Evolutionary conservation across 305 asterid genomes (phyloP).

Genomic region (Fraxinus sp.): DNA sequence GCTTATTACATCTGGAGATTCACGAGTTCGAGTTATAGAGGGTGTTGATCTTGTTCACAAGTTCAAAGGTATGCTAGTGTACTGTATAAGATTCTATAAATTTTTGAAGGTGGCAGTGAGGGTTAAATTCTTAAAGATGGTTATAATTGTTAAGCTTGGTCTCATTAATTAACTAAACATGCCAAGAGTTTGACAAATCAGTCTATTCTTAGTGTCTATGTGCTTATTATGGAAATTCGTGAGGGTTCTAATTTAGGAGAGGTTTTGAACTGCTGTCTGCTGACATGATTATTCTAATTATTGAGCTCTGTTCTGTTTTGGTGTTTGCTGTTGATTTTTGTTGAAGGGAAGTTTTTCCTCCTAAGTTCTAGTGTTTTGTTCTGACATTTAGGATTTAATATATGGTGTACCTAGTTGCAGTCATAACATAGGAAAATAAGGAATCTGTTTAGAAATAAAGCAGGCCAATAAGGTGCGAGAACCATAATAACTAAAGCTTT

Average conservation of each 20-base stretch:
- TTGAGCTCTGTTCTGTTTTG: background rate
- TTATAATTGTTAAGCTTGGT: background rate
- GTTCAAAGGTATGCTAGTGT: constrained; percentile 66
- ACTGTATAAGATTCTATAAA: background rate
- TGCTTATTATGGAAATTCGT: background rate
- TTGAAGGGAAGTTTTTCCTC: background rate
- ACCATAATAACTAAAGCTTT: background rate
- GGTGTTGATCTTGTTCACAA: constrained; percentile 85
- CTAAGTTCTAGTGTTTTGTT: background rate
- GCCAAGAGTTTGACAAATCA: background rate
- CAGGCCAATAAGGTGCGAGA: background rate
- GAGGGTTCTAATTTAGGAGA: background rate
- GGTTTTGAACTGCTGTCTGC: background rate
- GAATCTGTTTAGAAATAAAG: background rate
- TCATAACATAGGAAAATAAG: background rate
- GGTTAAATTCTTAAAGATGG: background rate
- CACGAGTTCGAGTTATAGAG: constrained; percentile 84
- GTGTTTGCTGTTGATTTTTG: background rate
- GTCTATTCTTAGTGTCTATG: background rate
- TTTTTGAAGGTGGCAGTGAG: constrained; percentile 3
- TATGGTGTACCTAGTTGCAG: background rate
- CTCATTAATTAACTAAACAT: background rate
- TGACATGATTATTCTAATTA: background rate
- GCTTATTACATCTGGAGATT: constrained; percentile 91
- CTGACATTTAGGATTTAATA: background rate